Base-by-base conservation (phyloP, 768 basidiomycete genomes). In the Mycena chlorophos region DNA sequence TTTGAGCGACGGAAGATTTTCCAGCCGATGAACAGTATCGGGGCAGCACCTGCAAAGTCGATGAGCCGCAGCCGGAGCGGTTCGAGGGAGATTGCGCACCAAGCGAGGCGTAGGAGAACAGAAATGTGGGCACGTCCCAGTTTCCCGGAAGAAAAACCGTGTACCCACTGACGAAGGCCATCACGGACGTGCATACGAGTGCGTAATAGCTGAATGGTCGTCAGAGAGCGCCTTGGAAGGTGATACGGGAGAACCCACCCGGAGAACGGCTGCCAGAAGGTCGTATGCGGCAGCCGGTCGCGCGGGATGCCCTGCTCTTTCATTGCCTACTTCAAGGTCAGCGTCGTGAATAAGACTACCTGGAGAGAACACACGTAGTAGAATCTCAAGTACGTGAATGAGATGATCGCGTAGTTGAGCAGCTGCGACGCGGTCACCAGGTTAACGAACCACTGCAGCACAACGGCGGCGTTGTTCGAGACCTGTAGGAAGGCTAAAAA, bases 391-490 rank as follows among this genome's bases (percentile, higher is more conserved):
- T 82, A 82, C 1, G 75, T 80, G 59, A 75, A 77, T 2, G 75
- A 71, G 34, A 80, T 75, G 22, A 77, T 74, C 1, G 77, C 76
- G 54, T 75, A 78, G 59, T 79, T 81, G 45, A 82, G 51, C 13
- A 81, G 64, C 54, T 80, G 77, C 4, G 78, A 78, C 4, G 78
- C 77, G 1, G 78, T 78, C 13, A 77, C 76, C 13, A 82, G 69
- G 60, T 79, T 80, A 40, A 80, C 71, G 58, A 80, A 77, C 78
- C 79, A 82, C 63, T 76, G 75, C 22, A 82, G 61, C 2, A 82
- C 80, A 1, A 78, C 69, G 6, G 76, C 73, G 13, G 78, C 65
- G 55, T 76, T 75, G 48, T 77, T 79, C 3, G 79, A 82, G 12
- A 80, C 70, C 57, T 81, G 78, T 29, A 82, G 63, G 58, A 82